Evolutionary conservation across 805 yeast genomes (phyloP), one percentile per base, ranked within the genome.

Genomic region (Cyberlindnera petersonii): DNA sequence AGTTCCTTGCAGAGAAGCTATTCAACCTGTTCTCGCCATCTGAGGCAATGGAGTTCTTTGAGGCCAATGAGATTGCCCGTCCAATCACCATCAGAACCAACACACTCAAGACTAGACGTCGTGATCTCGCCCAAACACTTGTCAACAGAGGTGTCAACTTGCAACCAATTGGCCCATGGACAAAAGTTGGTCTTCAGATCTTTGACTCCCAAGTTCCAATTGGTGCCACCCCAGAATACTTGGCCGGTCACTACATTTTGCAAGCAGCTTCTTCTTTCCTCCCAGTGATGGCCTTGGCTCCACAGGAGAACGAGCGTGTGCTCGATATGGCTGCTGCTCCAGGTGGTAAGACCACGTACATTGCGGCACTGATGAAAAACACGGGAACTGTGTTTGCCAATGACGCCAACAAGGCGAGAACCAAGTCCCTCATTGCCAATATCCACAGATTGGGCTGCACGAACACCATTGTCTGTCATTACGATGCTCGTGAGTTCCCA

Each of bases 261-360:
- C 99, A 93, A 66, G 99, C 99, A 30, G 99, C 99, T 17, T 89
- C 97, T 6, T 89, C 98, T 9, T 93, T 91, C 65, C 68, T 93
- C 58, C 99, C 99, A 8, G 96, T 89, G 16, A 86, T 93, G 91
- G 99, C 99, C 1, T 69, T 93, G 53, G 91, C 81, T 47, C 98
- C 99, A n/a, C 94, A 88, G 61, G 97, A 88, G 64, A 81, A 85
- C 59, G 99, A 93, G 69, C 82, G 98, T 58, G 74, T 93, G 28
- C 71, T 93, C 47, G 99, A 93, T 68, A 93, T 93, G 99, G 98
- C 98, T 33, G 95, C 98, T 44, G 97, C 98, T 21, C 98, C 98
- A 49, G 98, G 98, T 69, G 98, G 98, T 66, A 91, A 91, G 61
- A 87, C 97, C 16, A 91, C 98, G 2, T 89, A 87, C 61, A 77